A percentile compares a stretch with the other conserved stretches of the same genome.
phyloP scores from a whole-genome alignment of 2,329 filamentous ascomycete genomes.

The Emmonsia crescens region DNA sequence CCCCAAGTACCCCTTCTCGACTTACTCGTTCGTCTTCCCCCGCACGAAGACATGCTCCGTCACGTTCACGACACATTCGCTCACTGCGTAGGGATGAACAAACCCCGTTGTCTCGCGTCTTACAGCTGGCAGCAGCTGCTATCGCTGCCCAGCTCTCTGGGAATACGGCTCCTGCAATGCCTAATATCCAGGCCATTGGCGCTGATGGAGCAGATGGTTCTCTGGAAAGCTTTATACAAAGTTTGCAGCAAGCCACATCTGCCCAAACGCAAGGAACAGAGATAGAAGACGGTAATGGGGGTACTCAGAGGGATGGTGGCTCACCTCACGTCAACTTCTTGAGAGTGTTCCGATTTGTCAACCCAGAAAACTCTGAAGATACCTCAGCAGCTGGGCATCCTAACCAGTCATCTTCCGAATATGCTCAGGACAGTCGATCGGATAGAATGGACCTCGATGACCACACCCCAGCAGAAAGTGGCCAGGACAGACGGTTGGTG shows the following conservation, averaged over 20 bases:
- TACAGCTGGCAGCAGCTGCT: conserved; percentile 53
- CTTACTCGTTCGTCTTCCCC: conserved; percentile 23
- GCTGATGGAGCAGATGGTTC: conserved; percentile 50
- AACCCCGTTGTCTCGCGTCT: conserved; percentile 49
- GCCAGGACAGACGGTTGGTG: conserved; percentile 47
- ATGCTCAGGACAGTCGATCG: conserved; percentile 16
- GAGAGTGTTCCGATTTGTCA: conserved; percentile 57
- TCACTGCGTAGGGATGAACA: conserved; percentile 48
- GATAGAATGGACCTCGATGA: conserved; percentile 33
- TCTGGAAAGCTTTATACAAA: conserved; percentile 52
- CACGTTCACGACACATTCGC: conserved; percentile 45
- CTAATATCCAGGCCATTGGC: conserved; percentile 45
- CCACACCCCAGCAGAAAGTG: conserved; percentile 26
- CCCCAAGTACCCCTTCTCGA: conserved; percentile 18
- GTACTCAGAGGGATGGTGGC: conserved; percentile 28
- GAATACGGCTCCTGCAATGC: conserved; percentile 44
- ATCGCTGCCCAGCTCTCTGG: conserved; percentile 56
- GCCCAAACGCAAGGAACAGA: conserved; percentile 37
- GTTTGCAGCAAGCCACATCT: conserved; percentile 51
- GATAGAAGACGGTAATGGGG: conserved; percentile 16
- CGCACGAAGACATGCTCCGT: conserved; percentile 29
- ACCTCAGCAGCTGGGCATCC: conserved; percentile 14
- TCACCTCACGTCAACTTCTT: conserved; percentile 55
- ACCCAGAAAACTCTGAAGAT: conserved; percentile 32
- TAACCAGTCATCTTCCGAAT: conserved; percentile 17